Conservation (phyloP, 768 basidiomycete genomes). For the Coprinopsis sp. region DNA sequence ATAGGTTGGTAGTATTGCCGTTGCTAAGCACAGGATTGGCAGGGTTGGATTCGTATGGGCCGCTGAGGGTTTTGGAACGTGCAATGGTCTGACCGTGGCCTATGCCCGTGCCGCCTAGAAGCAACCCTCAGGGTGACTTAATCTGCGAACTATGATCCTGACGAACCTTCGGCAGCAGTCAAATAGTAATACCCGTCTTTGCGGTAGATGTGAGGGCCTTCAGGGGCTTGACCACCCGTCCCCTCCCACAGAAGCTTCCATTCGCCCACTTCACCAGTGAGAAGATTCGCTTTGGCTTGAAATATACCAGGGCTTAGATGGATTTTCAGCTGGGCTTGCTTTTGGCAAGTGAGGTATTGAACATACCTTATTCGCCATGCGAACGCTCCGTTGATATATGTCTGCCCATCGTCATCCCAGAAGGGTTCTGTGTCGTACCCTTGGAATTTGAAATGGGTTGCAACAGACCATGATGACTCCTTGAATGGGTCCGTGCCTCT, state of each 20-base stretch:
- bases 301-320: conserved; percentile 19
- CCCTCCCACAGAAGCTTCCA: conserved; percentile 21
- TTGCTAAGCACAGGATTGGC: conserved; percentile 25
- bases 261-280: conserved; percentile 17
- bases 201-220: conserved; percentile 23
- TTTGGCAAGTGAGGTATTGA: neutral
- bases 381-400: conserved; percentile 26
- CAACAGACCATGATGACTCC: conserved; percentile 24
- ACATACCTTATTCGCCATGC: conserved; percentile 19
- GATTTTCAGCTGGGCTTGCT: neutral
- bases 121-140: neutral
- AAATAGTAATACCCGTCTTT: conserved; percentile 31
- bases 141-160: neutral
- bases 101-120: conserved; percentile 23
- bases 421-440: conserved; percentile 31
- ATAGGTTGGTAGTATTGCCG: conserved; percentile 19
- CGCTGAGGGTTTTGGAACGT: conserved; percentile 24
- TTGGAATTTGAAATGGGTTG: conserved; percentile 27
- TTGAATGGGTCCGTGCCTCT: conserved; percentile 18
- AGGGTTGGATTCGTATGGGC: conserved; percentile 19
- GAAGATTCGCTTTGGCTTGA: conserved; percentile 19
- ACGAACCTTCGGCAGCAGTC: conserved; percentile 30
- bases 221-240: conserved; percentile 24
- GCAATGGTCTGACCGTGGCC: conserved; percentile 21
- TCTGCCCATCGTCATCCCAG: conserved; percentile 27